These are phyloP conservation scores for Xylaria sp. DNA, from an alignment of 2,329 filamentous ascomycete genomes.

Conservation along the genomic window DNA sequence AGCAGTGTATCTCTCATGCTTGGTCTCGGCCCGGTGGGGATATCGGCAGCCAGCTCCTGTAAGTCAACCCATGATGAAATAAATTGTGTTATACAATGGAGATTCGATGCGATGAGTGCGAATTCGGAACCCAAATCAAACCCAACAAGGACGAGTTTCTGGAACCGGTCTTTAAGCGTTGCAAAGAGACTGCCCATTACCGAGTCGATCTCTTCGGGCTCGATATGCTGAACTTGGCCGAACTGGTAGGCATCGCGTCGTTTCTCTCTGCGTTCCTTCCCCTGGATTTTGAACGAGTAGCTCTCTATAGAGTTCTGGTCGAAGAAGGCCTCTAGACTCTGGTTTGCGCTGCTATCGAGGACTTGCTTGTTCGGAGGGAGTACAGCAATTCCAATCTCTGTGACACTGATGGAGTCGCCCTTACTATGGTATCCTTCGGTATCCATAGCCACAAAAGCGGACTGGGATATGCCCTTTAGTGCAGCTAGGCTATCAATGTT, in stretches of 20 bases:
- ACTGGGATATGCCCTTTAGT: conserved; percentile 12
- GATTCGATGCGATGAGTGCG: conserved; percentile 9
- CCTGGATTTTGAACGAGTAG: conserved; percentile 8
- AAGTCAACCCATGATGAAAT: conserved; percentile 19
- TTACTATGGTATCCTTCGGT: conserved; percentile 12
- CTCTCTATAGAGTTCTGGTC: conserved; percentile 10
- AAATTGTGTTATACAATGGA: conserved; percentile 7
- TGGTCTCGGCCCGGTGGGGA: background rate
- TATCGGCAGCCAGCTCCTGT: conserved; percentile 11
- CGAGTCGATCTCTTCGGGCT: conserved; percentile 6
- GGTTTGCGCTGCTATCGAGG: background rate
- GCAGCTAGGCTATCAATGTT: conserved; percentile 16
- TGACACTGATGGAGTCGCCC: conserved; percentile 4
- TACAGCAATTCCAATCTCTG: conserved; percentile 18
- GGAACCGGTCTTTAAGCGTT: too few relatives aligned
- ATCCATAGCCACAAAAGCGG: conserved; percentile 17
- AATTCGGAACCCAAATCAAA: conserved; percentile 14
- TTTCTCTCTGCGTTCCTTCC: background rate
- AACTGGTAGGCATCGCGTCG: conserved; percentile 7
- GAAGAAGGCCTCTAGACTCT: background rate
- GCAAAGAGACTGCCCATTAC: too few relatives aligned
- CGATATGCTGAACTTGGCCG: conserved; percentile 11
- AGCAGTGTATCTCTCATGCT: conserved; percentile 14
- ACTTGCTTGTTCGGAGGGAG: background rate
- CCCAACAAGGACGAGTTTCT: too few relatives aligned